A percentile compares a stretch with the other conserved stretches of the same genome.
Conservation (phyloP, 169 alveolate genomes). For the Plasmodium gonderi region DNA sequence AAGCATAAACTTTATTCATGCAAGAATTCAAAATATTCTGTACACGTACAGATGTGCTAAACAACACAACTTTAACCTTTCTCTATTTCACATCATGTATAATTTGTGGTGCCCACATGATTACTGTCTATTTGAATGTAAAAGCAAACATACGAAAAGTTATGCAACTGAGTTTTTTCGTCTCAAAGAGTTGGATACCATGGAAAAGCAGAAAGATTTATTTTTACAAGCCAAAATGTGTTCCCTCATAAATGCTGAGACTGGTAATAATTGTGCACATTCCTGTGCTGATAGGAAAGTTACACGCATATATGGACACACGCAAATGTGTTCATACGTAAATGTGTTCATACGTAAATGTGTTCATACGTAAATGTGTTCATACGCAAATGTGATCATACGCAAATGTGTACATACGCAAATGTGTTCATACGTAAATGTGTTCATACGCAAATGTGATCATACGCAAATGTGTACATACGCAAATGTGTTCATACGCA, state of each 20-base stretch:
- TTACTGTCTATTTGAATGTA: slow-evolving; percentile 38
- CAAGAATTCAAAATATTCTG: slow-evolving; percentile 14
- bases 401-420: too few species aligned
- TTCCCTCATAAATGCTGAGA: slow-evolving; percentile 24
- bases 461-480: too few species aligned
- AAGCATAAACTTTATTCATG: slow-evolving; percentile 1
- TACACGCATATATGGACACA: too few species aligned
- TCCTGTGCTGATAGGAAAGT: not conserved
- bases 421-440: too few species aligned
- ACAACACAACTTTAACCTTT: slow-evolving; percentile 27
- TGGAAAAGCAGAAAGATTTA: slow-evolving; percentile 47
- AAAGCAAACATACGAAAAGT: not conserved
- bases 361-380: too few species aligned
- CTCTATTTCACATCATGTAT: slow-evolving; percentile 29
- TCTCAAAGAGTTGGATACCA: slow-evolving; percentile 54
- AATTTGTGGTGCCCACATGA: slow-evolving; percentile 68
- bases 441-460: too few species aligned
- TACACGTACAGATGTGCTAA: slow-evolving; percentile 30
- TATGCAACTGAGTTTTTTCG: slow-evolving; percentile 61
- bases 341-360: too few species aligned
- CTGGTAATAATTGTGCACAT: not conserved
- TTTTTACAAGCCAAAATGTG: slow-evolving; percentile 38
- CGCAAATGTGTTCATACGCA: too few species aligned
- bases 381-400: too few species aligned
- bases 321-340: too few species aligned